phyloP scores from a whole-genome alignment of 2,329 filamentous ascomycete genomes.

The Trichoderma guizhouense region DNA sequence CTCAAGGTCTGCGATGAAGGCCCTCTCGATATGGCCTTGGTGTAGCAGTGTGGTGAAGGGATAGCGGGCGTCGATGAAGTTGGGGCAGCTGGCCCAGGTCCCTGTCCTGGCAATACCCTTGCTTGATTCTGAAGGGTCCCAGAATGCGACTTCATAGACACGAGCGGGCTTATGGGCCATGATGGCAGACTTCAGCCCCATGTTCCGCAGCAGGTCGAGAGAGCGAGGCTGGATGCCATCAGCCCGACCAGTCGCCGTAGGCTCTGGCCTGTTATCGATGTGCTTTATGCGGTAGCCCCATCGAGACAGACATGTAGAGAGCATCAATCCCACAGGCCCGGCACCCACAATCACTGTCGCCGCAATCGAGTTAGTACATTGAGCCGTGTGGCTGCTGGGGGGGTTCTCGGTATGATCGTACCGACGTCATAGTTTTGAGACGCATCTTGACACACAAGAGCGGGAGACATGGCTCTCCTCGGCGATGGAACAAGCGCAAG shows the following conservation, averaged over 20 bases:
- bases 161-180: constrained; percentile 86
- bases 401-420: not conserved
- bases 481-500: not conserved
- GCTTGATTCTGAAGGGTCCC: constrained; percentile 58
- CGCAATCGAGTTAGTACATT: not conserved
- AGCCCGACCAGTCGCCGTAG: constrained; percentile 79
- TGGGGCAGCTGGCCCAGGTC: constrained; percentile 83
- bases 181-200: constrained; percentile 82
- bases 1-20: constrained; percentile 63
- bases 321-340: constrained; percentile 81
- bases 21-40: constrained; percentile 67
- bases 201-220: constrained; percentile 80
- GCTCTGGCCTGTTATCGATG: constrained; percentile 84
- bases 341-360: constrained; percentile 78
- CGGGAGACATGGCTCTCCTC: constrained; percentile 3
- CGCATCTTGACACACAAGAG: constrained; percentile 2
- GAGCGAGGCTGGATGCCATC: constrained; percentile 91
- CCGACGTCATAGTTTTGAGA: constrained; percentile 15
- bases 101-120: constrained; percentile 62
- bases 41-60: constrained; percentile 69
- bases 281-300: constrained; percentile 97
- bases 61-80: constrained; percentile 72
- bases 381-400: not conserved
- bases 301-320: constrained; percentile 82
- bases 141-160: constrained; percentile 75